Conservation (phyloP, 495 filamentous ascomycete species). For the Aspergillus kassunensis region DNA sequence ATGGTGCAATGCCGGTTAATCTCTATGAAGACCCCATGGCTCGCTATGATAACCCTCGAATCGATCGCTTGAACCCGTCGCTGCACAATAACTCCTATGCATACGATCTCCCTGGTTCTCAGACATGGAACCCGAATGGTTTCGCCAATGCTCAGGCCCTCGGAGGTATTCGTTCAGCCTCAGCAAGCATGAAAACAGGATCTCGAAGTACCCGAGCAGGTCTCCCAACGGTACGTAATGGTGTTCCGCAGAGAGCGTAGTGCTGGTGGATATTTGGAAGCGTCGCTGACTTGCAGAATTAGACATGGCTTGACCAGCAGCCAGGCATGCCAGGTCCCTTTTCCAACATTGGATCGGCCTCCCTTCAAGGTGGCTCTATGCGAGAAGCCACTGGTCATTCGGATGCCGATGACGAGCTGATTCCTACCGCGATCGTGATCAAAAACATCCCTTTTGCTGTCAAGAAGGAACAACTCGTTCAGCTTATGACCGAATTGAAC, state of each 20-base stretch:
- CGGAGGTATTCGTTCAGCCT: conserved; percentile 50
- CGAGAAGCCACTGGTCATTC: conserved; percentile 49
- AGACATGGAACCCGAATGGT: conserved; percentile 62
- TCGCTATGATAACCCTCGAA: conserved; percentile 57
- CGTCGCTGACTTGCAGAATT: conserved; percentile 7
- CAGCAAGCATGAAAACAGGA: conserved; percentile 54
- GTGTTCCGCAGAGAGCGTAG: neutral
- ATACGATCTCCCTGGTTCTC: conserved; percentile 59
- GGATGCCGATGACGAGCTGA: conserved; percentile 76
- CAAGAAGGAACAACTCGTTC: conserved; percentile 90
- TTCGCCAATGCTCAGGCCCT: conserved; percentile 50
- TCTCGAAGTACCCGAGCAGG: conserved; percentile 48
- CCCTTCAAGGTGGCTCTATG: conserved; percentile 49
- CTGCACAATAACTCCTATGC: conserved; percentile 50
- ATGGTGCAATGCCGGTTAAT: conserved; percentile 56
- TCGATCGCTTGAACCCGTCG: conserved; percentile 56
- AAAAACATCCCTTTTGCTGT: conserved; percentile 99
- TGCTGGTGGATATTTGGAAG: neutral
- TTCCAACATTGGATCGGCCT: conserved; percentile 48
- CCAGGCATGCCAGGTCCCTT: conserved; percentile 51
- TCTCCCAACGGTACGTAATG: conserved; percentile 54
- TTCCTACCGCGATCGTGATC: conserved; percentile 97
- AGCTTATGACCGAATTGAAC: conserved; percentile 85
- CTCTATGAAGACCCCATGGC: conserved; percentile 62
- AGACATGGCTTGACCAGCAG: conserved; percentile 62